Conservation (phyloP, 768 basidiomycete species). For the Lentinula lateritia region DNA sequence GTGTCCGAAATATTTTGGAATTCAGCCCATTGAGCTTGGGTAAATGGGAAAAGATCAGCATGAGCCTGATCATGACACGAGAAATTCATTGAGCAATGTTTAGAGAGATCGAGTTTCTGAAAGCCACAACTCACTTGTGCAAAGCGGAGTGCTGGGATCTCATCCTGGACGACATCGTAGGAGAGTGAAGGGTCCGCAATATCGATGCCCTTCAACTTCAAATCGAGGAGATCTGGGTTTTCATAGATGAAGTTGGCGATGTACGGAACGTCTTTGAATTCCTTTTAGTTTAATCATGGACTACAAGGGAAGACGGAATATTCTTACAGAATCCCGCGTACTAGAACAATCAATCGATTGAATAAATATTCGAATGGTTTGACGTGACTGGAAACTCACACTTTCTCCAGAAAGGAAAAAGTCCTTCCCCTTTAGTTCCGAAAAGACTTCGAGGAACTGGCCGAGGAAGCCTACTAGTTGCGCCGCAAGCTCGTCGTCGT, state of each 20-base stretch:
- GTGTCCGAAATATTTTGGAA: conserved; percentile 46
- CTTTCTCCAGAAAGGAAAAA: conserved; percentile 71
- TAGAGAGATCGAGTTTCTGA: not conserved
- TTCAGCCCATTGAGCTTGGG: conserved; percentile 44
- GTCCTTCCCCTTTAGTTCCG: conserved; percentile 67
- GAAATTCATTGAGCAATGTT: not conserved
- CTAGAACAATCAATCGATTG: conserved; percentile 23
- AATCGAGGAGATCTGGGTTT: conserved; percentile 47
- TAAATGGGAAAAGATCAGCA: conserved; percentile 55
- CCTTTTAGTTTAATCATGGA: conserved; percentile 1
- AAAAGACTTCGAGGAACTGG: conserved; percentile 73
- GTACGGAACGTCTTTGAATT: conserved; percentile 35
- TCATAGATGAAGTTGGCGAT: conserved; percentile 69
- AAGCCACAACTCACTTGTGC: conserved; percentile 25
- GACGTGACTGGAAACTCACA: conserved; percentile 34
- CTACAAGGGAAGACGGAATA: not conserved
- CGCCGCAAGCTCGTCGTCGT: conserved; percentile 53
- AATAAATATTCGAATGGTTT: not conserved
- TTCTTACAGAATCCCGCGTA: conserved; percentile 68
- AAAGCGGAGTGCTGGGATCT: conserved; percentile 66
- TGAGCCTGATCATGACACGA: conserved; percentile 40
- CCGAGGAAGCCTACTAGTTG: conserved; percentile 58
- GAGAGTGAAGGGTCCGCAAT: conserved; percentile 46
- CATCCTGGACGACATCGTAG: conserved; percentile 49
- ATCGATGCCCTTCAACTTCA: conserved; percentile 56